Conservation (phyloP, 2,329 filamentous ascomycete species). For the Rhinocladiella similis region DNA sequence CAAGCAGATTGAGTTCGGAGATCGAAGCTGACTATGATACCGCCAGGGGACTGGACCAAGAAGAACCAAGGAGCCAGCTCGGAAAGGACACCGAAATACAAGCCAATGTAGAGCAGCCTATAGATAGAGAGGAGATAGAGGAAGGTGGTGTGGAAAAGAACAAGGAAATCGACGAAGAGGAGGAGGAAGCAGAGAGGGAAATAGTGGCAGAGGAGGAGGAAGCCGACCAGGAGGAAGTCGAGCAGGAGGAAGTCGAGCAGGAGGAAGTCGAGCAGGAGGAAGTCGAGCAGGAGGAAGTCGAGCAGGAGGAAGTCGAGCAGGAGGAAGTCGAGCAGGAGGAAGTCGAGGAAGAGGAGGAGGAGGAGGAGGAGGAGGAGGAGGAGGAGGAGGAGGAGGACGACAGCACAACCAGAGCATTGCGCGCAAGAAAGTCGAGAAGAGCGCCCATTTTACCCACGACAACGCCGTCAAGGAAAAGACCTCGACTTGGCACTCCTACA, state of each 20-base stretch:
- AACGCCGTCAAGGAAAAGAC: not conserved
- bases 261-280: not conserved
- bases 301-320: too few relatives aligned
- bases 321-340: too few relatives aligned
- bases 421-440: not conserved
- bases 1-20: not conserved
- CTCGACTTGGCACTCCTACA: not conserved
- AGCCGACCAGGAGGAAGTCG: conserved; percentile 31
- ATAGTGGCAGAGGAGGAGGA: conserved; percentile 42
- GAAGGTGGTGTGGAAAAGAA: not conserved
- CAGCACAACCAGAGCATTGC: not conserved
- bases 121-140: not conserved
- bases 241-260: not conserved
- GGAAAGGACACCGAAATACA: not conserved
- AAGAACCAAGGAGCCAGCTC: not conserved
- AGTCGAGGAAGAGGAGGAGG: too few relatives aligned
- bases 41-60: not conserved
- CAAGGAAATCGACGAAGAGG: not conserved
- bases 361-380: not conserved
- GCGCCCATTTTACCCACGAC: not conserved
- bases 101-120: conserved; percentile 1
- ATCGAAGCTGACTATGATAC: not conserved
- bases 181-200: conserved; percentile 1
- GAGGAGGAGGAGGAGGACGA: not conserved
- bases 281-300: too few relatives aligned